These are phyloP conservation scores for Cinchona pubescens DNA, from an alignment of 257 asterid genomes.

Conservation along the genomic window DNA sequence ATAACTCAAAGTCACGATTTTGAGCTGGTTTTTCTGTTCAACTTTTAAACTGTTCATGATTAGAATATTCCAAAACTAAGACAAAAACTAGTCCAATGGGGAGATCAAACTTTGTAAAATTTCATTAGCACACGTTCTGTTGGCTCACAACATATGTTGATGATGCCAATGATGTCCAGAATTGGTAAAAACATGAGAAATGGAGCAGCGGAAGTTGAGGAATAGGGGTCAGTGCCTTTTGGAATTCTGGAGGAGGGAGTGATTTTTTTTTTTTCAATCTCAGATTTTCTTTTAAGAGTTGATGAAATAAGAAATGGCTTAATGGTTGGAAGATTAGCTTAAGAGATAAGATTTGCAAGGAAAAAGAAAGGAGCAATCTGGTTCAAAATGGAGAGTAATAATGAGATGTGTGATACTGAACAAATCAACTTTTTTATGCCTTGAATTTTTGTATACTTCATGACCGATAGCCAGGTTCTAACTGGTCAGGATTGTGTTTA, in stretches of 20 bases:
- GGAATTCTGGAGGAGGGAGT: not conserved
- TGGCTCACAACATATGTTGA: not conserved
- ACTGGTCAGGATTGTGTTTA: not conserved
- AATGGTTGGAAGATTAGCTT: not conserved
- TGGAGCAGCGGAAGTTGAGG: not conserved
- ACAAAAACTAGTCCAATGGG: not conserved
- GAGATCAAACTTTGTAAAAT: not conserved
- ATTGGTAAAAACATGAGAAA: not conserved
- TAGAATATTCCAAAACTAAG: not conserved
- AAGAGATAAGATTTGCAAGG: not conserved
- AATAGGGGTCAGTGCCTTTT: not conserved
- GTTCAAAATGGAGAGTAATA: not conserved
- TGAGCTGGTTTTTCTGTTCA: not conserved
- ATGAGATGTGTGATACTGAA: not conserved
- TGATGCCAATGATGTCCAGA: not conserved
- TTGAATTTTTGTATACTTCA: not conserved
- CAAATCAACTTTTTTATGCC: not conserved
- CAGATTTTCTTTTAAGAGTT: not conserved
- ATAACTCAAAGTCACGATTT: not conserved
- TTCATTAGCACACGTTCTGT: not conserved
- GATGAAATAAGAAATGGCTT: not conserved
- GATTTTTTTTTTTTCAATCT: not conserved
- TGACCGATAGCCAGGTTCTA: not conserved
- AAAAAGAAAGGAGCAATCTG: not conserved
- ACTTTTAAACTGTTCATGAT: not conserved